Evolutionary conservation across 2,329 filamentous ascomycete species (phyloP).

Genomic region (Emericellopsis atlantica): DNA sequence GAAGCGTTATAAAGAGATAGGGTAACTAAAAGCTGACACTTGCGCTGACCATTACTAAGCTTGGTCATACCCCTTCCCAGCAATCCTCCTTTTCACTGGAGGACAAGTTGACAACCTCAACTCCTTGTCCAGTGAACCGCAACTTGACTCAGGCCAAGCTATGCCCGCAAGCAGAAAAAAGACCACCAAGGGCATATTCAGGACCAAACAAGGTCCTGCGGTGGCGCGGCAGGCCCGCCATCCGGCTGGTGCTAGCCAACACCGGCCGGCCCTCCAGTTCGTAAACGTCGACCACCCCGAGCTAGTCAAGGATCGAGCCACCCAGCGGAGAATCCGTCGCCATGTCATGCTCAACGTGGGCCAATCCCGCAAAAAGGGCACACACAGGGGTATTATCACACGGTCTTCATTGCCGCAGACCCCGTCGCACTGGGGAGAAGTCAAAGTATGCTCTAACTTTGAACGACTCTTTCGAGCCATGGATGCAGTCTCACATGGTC

Average conservation of each 20-base stretch:
- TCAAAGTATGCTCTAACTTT: constrained; percentile 8
- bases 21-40: too few relatives aligned
- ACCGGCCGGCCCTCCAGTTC: constrained; percentile 3
- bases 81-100: too few relatives aligned
- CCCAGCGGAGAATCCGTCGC: constrained; percentile 8
- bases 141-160: too few relatives aligned
- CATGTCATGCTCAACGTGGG: constrained; percentile 11
- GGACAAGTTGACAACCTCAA: too few relatives aligned
- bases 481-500: constrained; percentile 8
- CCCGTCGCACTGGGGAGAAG: constrained; percentile 8
- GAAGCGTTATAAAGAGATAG: too few relatives aligned
- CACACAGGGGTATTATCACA: background rate
- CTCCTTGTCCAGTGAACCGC: too few relatives aligned
- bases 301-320: constrained; percentile 4
- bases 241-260: background rate
- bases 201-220: too few relatives aligned
- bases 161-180: too few relatives aligned
- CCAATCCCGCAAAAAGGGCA: constrained; percentile 3
- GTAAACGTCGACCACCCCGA: constrained; percentile 6
- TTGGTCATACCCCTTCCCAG: too few relatives aligned
- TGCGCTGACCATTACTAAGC: too few relatives aligned
- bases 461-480: constrained; percentile 8
- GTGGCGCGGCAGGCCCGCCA: too few relatives aligned
- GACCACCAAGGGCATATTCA: too few relatives aligned
- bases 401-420: background rate